Base-by-base conservation (phyloP, 345 rosid genomes). In the Citrus sp. region DNA sequence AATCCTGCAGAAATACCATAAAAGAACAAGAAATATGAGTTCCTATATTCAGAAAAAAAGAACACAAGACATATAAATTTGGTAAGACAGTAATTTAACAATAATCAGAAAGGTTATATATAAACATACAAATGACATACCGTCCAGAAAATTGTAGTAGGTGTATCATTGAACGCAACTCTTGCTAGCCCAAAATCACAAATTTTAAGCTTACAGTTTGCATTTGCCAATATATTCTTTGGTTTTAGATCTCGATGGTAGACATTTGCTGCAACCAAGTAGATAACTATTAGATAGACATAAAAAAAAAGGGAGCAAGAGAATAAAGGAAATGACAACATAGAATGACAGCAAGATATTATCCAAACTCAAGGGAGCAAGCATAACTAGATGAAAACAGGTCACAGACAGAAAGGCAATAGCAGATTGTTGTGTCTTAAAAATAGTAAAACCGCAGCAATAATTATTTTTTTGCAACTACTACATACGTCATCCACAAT, bases 141-240 rank as follows among this genome's bases (percentile, higher is more conserved):
- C 71, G 98, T 95, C 99, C 99, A 95, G 87, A 95, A 91, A 80
- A 93, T 84, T 22, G 98, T 91, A 7, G 96, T 82, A 18, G 98
- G 97, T 2, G 94, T 91, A 81, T 95, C 99, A 85, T 75, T 93
- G 84, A 95, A 95, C 25, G 99, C 94, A 86, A 92, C 99, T 79
- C 99, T 90, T 63, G 99, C 99, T 78, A 95, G 83, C 58, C 99
- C 98, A 82, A 95, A 95, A 85, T 95, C 99, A 76, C 99, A 95
- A 21, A 95, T 89, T 87, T 95, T 95, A 69, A 95, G 94, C 79
- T 95, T 95, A 85, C 98, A 95, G 76, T 95, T 92, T 70, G 99
- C 99, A 91, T 95, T 95, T 64, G 99, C 99, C 87, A 95, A 81
- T 80, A 95, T 95, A 79, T 95, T 95, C 88, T 95, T 95, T 22